Evolutionary conservation across 139 green algal species (phyloP).

Genomic region (Coccomyxa sp.): DNA sequence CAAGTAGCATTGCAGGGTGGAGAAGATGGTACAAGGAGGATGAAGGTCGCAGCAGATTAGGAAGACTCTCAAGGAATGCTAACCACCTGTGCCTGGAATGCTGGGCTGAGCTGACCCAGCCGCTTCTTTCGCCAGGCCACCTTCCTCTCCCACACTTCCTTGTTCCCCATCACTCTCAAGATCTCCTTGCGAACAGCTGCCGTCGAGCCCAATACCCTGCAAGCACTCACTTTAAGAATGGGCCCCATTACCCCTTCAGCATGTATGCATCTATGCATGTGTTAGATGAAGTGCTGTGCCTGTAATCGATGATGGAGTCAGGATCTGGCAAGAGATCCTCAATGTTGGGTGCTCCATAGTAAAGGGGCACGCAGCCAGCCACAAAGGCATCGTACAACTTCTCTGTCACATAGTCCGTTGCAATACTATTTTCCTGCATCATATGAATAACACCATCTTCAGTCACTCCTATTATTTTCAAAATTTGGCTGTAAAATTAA

Average conservation of each 20-base stretch:
- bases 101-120: neutral
- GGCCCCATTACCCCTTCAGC: too few relatives aligned
- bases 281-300: too few relatives aligned
- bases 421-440: too few relatives aligned
- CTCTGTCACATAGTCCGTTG: neutral
- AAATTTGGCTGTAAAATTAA: too few relatives aligned
- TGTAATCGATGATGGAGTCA: neutral
- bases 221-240: too few relatives aligned
- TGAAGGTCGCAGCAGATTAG: neutral
- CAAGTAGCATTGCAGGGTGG: neutral
- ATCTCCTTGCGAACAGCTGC: neutral
- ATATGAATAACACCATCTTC: too few relatives aligned
- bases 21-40: neutral
- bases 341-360: neutral
- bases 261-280: too few relatives aligned
- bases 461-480: too few relatives aligned
- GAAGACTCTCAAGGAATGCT: neutral
- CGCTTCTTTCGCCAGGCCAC: too few relatives aligned
- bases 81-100: neutral
- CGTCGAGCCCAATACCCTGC: neutral
- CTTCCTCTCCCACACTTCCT: neutral
- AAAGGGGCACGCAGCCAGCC: neutral
- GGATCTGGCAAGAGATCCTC: neutral
- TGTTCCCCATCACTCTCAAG: neutral
- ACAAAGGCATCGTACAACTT: neutral